phyloP scores from a whole-genome alignment of 2,329 filamentous ascomycete species.

The Aspergillus quadrilineatus region DNA sequence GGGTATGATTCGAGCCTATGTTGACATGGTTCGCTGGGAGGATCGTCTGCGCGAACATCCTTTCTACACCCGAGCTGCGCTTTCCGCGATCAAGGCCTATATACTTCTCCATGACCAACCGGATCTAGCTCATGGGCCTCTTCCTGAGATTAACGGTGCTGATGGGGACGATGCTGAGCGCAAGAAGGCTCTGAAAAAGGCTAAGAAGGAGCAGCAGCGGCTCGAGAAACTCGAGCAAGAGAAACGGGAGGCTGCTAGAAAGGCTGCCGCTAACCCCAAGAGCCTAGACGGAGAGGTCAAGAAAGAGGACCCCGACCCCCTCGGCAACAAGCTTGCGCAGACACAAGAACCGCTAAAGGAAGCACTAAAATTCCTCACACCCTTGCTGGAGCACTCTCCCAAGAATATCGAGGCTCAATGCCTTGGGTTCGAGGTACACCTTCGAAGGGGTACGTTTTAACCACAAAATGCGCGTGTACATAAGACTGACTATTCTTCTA shows the following conservation, averaged over 20 bases:
- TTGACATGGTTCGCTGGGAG: conserved; percentile 97
- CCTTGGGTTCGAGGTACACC: conserved; percentile 85
- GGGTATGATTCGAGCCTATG: conserved; percentile 89
- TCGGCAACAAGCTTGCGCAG: conserved; percentile 74
- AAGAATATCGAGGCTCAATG: conserved; percentile 78
- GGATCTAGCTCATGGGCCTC: conserved; percentile 59
- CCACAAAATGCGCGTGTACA: background rate
- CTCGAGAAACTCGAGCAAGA: conserved; percentile 77
- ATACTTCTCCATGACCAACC: conserved; percentile 75
- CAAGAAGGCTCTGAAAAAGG: conserved; percentile 89
- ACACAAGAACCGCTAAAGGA: conserved; percentile 81
- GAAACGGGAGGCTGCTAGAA: conserved; percentile 82
- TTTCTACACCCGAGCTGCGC: conserved; percentile 81
- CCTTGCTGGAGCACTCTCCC: conserved; percentile 78
- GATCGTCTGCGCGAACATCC: conserved; percentile 88
- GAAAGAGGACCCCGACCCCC: conserved; percentile 88
- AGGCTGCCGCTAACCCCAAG: conserved; percentile 61
- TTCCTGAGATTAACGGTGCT: conserved; percentile 51
- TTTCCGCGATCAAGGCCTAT: conserved; percentile 79
- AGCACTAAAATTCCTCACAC: conserved; percentile 80
- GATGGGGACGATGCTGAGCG: conserved; percentile 63
- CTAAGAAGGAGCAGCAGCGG: conserved; percentile 74
- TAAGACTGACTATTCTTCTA: conserved; percentile 41
- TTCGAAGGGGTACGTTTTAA: conserved; percentile 69
- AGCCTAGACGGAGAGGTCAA: conserved; percentile 60